Evolutionary conservation across 1,284 basidiomycete species (phyloP).

Genomic region (Rhodotorula sp.): DNA sequence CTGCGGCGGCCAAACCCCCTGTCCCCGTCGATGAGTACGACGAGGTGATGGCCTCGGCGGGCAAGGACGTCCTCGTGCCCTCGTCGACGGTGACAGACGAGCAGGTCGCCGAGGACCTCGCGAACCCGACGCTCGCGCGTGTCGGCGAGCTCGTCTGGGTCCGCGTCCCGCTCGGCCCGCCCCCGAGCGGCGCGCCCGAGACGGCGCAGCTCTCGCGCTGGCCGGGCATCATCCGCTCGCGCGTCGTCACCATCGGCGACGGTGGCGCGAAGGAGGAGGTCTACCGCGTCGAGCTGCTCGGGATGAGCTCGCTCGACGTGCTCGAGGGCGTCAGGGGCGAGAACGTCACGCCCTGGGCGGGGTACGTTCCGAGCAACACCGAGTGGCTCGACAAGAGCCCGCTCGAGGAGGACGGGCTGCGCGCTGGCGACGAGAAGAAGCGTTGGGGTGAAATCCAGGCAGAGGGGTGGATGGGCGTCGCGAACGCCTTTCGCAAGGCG

Average conservation of each 20-base stretch:
- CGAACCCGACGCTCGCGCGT: constrained; percentile 5
- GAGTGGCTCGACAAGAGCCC: constrained; percentile 9
- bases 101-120: constrained; percentile 22
- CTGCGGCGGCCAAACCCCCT: neutral
- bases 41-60: constrained; percentile 10
- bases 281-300: constrained; percentile 26
- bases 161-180: constrained; percentile 28
- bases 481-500: constrained; percentile 20
- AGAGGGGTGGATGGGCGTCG: constrained; percentile 15
- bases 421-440: constrained; percentile 3
- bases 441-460: constrained; percentile 19
- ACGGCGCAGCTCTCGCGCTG: constrained; percentile 26
- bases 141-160: constrained; percentile 40
- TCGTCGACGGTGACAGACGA: constrained; percentile 4
- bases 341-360: constrained; percentile 32
- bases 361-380: constrained; percentile 27
- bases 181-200: constrained; percentile 4
- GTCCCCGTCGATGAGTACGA: constrained; percentile 7
- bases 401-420: neutral
- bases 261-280: neutral
- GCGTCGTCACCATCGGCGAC: neutral
- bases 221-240: constrained; percentile 32
- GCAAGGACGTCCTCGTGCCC: neutral
- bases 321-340: constrained; percentile 19
- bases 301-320: constrained; percentile 13